These are phyloP conservation scores for Ambrosia trifida DNA, from an alignment of 129 eudicot species.

Conservation along the genomic window DNA sequence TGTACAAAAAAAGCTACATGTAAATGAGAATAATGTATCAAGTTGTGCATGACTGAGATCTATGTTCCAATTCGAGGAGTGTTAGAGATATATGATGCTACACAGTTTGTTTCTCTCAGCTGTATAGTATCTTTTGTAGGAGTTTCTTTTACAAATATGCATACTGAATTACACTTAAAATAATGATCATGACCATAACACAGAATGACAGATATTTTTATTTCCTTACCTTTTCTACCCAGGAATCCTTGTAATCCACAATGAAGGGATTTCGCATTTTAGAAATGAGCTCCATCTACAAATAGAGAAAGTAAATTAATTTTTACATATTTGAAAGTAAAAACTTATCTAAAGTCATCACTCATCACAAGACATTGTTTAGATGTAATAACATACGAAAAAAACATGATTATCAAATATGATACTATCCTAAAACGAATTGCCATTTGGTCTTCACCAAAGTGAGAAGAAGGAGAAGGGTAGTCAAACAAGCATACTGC, in stretches of 20 bases:
- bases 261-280: conserved; percentile 85
- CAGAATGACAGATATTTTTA: conserved; percentile 12
- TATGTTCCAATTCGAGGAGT: not conserved
- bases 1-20: not conserved
- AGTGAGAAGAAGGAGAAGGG: not conserved
- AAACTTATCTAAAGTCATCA: conserved; percentile 13
- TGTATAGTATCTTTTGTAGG: not conserved
- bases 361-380: conserved; percentile 11
- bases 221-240: conserved; percentile 89
- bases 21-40: not conserved
- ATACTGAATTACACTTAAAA: not conserved
- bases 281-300: conserved; percentile 95
- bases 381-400: conserved; percentile 17
- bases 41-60: conserved; percentile 6
- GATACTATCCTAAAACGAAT: no score
- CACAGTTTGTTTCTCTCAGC: not conserved
- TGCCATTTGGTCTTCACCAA: no score
- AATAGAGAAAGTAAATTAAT: conserved; percentile 15
- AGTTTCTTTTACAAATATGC: conserved; percentile 16
- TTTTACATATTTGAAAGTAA: conserved; percentile 18
- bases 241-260: conserved; percentile 96
- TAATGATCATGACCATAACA: conserved; percentile 12
- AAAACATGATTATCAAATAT: conserved; percentile 1
- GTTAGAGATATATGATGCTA: not conserved
- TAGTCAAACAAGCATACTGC: not conserved